Evolutionary conservation across 306 rosid genomes (phyloP), one percentile per base, ranked within the genome.

Genomic region (Gleditsia sinensis): DNA sequence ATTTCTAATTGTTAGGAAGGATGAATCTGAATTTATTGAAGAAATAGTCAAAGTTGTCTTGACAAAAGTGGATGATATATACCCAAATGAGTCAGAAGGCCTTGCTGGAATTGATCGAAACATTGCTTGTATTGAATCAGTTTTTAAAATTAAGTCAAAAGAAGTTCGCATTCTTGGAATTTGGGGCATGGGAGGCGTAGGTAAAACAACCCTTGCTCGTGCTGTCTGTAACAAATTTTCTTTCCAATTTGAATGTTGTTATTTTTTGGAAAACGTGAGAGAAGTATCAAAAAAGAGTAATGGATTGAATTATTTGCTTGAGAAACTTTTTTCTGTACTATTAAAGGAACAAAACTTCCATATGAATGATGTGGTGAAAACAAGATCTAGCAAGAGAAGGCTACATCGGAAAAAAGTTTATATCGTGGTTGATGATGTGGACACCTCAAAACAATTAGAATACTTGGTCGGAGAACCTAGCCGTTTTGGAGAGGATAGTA

Each of bases 371-470:
- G n/a, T n/a, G n/a, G n/a, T n/a, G n/a, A n/a, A n/a, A n/a, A n/a
- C n/a, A n/a, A n/a, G n/a, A n/a, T n/a, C n/a, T n/a, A n/a, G n/a
- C n/a, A n/a, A n/a, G n/a, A 56, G 64, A 6, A 72, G 63, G 36
- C 70, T 79, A 9, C 11, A 23, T 0, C 1, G 63, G 5, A 75
- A 69, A 19, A 61, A 43, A 4, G 69, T 69, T 75, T 33, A 75
- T 0, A 25, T 80, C 33, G 77, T 80, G 6, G 62, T 75, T 33
- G 80, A 80, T 62, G 71, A 75, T 9, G 20, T 80, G 9, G 42
- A 59, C n/a, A 61, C 21, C 24, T 12, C 3, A 0, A 24, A 69
- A 0, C 68, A 21, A 13, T 42, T 80, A 1, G 77, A 80, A 12
- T 24, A 51, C 33, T 50, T 80, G 20, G 40, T 51, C 3, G 16